Evolutionary conservation across 495 filamentous ascomycete species (phyloP).

Genomic region (Annulohypoxylon moriforme): DNA sequence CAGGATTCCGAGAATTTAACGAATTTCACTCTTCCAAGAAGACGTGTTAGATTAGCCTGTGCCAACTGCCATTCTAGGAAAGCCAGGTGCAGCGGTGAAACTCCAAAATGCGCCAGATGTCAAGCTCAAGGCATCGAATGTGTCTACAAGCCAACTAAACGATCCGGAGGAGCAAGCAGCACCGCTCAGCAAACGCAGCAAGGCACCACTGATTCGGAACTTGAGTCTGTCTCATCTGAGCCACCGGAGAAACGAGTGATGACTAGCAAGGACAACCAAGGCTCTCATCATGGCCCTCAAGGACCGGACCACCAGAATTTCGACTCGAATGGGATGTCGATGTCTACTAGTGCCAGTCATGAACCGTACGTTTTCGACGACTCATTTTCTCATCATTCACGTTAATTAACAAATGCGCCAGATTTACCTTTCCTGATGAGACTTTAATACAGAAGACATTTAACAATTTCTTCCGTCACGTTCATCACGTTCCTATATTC

Average conservation of each 20-base stretch:
- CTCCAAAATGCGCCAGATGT: conserved; percentile 61
- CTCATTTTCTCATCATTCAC: background rate
- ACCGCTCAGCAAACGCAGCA: conserved; percentile 34
- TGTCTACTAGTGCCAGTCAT: conserved; percentile 22
- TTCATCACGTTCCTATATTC: conserved; percentile 63
- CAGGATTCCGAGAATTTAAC: conserved; percentile 45
- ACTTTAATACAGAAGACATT: conserved; percentile 56
- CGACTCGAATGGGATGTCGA: conserved; percentile 27
- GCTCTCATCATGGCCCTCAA: conserved; percentile 42
- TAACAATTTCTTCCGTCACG: conserved; percentile 61
- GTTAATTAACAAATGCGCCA: conserved; percentile 39
- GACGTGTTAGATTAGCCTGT: conserved; percentile 62
- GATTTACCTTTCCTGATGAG: conserved; percentile 52
- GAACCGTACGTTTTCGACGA: conserved; percentile 43
- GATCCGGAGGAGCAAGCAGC: conserved; percentile 45
- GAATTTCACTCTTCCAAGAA: conserved; percentile 56
- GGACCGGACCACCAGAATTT: conserved; percentile 33
- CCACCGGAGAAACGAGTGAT: conserved; percentile 48
- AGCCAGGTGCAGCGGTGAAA: conserved; percentile 60
- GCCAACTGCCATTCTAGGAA: conserved; percentile 61
- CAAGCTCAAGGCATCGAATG: conserved; percentile 61
- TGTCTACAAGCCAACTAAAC: conserved; percentile 60
- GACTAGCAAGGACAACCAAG: conserved; percentile 46
- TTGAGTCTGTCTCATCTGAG: conserved; percentile 49
- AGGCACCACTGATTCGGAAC: conserved; percentile 46